phyloP scores from a whole-genome alignment of 371 early-diverging fungal genomes.

The Mucor velutinosus region DNA sequence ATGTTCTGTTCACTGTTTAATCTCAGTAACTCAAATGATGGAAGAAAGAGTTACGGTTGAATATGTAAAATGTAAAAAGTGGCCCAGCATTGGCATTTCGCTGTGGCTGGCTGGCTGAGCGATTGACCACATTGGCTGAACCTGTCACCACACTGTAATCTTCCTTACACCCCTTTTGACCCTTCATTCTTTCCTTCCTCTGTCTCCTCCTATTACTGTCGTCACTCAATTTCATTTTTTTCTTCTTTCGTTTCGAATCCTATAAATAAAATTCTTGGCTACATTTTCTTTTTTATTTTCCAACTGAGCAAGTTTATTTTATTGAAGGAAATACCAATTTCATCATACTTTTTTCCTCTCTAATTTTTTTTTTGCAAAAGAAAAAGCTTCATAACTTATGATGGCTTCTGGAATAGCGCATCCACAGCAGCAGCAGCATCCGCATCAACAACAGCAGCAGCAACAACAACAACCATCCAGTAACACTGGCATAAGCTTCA shows the following conservation, averaged over 20 bases:
- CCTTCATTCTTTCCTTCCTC: background rate
- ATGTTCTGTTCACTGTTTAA: background rate
- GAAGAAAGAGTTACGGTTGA: background rate
- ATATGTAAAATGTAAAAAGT: background rate
- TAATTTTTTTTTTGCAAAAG: background rate
- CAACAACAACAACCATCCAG: background rate
- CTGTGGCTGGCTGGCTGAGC: background rate
- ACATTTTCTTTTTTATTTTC: slow-evolving; percentile 8
- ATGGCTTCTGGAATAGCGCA: slow-evolving; percentile 20
- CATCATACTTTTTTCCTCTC: background rate
- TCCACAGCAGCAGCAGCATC: slow-evolving; percentile 5
- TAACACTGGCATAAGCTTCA: slow-evolving; percentile 15
- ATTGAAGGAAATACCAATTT: background rate
- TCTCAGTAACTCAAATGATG: background rate
- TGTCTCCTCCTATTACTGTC: slow-evolving; percentile 6
- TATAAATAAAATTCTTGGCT: slow-evolving; percentile 5
- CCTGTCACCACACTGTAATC: background rate
- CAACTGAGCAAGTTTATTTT: background rate
- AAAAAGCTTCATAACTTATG: background rate
- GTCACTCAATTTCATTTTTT: slow-evolving; percentile 6
- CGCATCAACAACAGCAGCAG: background rate
- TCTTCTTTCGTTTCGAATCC: background rate
- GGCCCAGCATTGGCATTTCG: background rate
- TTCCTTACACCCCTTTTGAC: background rate
- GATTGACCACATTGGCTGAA: background rate